Evolutionary conservation across 2,329 filamentous ascomycete genomes (phyloP).

Genomic region (Dactylellina haptotyla): DNA sequence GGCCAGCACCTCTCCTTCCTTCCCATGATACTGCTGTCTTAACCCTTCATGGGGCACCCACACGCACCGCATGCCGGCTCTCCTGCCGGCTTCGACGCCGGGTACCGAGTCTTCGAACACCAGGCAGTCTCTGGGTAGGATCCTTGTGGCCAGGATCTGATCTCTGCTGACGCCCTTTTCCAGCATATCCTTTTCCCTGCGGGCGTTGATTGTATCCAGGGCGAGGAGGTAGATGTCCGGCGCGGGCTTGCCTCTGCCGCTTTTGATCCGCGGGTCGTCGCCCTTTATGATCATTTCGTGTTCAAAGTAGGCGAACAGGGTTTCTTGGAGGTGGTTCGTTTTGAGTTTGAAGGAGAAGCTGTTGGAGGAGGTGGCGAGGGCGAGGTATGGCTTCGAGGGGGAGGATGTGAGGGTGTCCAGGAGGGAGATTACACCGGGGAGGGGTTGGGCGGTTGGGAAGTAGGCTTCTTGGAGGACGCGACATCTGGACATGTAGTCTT

Average conservation of each 20-base stretch:
- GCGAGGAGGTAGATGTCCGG: constrained; percentile 95
- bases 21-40: constrained; percentile 76
- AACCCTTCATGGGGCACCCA: constrained; percentile 90
- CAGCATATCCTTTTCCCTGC: constrained; percentile 59
- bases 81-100: constrained; percentile 86
- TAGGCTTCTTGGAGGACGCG: constrained; percentile 73
- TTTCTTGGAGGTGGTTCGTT: constrained; percentile 69
- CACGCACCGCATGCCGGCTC: constrained; percentile 92
- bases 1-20: constrained; percentile 83
- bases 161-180: constrained; percentile 43
- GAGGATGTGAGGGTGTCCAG: constrained; percentile 69
- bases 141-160: constrained; percentile 62
- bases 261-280: constrained; percentile 80
- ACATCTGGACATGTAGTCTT: constrained; percentile 73
- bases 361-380: constrained; percentile 84
- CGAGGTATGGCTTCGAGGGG: constrained; percentile 68
- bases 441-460: constrained; percentile 78
- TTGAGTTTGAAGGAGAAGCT: constrained; percentile 79
- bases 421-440: constrained; percentile 79
- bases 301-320: constrained; percentile 73
- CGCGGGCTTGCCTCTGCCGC: constrained; percentile 88
- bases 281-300: constrained; percentile 79
- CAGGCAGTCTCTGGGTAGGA: constrained; percentile 85
- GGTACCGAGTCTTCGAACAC: constrained; percentile 97
- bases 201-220: constrained; percentile 82